A percentile compares a stretch with the other conserved stretches of the same genome.
Conservation (phyloP, 441 rosid species). For the Viola pubescens region DNA sequence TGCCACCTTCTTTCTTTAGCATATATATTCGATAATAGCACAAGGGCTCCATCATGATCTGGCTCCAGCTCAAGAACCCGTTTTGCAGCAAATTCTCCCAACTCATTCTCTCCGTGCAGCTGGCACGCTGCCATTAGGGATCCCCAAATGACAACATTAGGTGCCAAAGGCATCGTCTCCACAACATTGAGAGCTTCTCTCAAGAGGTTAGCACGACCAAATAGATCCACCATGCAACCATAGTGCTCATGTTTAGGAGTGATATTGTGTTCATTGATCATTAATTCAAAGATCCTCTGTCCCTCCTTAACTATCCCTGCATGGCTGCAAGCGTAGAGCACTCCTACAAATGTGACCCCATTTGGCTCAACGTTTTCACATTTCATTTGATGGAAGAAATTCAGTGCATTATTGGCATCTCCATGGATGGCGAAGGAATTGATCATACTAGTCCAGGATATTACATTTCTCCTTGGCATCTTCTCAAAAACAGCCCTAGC, state of each 20-base stretch:
- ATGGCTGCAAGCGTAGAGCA: slow-evolving; percentile 64
- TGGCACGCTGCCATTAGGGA: slow-evolving; percentile 57
- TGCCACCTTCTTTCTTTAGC: slow-evolving; percentile 48
- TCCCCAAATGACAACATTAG: slow-evolving; percentile 63
- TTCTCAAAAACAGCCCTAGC: slow-evolving; percentile 42
- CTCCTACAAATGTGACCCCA: slow-evolving; percentile 51
- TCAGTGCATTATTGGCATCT: slow-evolving; percentile 43
- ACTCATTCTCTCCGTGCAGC: slow-evolving; percentile 41
- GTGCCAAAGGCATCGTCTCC: slow-evolving; percentile 44
- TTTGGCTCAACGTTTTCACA: slow-evolving; percentile 37
- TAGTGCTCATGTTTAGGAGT: slow-evolving; percentile 51
- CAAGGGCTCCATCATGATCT: slow-evolving; percentile 57
- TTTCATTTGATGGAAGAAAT: slow-evolving; percentile 46
- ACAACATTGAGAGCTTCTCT: slow-evolving; percentile 39
- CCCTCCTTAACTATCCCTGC: slow-evolving; percentile 49
- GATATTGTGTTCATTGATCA: slow-evolving; percentile 34
- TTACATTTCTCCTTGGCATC: slow-evolving; percentile 35
- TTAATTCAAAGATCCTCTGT: slow-evolving; percentile 28
- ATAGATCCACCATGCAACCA: slow-evolving; percentile 58
- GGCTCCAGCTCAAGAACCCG: slow-evolving; percentile 48
- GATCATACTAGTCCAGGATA: slow-evolving; percentile 63
- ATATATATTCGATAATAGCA: slow-evolving; percentile 43
- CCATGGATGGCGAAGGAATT: slow-evolving; percentile 56
- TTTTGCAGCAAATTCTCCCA: slow-evolving; percentile 51
- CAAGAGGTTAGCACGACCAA: slow-evolving; percentile 50